phyloP scores from a whole-genome alignment of 1,284 basidiomycete genomes.

The Cystobasidiaceae sp. region DNA sequence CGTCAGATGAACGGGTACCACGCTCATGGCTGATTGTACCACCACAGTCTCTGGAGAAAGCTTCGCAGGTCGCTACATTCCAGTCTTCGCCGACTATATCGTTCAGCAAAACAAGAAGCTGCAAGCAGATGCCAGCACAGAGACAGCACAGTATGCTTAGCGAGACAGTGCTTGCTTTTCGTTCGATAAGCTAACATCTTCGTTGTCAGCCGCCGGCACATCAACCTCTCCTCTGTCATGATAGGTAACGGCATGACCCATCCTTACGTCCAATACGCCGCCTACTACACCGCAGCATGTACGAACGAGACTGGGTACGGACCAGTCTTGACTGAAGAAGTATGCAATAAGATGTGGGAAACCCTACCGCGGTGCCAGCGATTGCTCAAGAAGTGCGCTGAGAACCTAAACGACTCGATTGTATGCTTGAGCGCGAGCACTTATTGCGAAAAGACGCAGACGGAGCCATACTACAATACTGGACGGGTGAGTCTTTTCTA shows the following conservation, averaged over 20 bases:
- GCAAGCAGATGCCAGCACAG: neutral
- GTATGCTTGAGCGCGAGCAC: slow-evolving; percentile 35
- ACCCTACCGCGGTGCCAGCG: slow-evolving; percentile 35
- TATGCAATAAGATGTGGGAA: slow-evolving; percentile 34
- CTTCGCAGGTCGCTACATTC: slow-evolving; percentile 41
- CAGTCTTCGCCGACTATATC: slow-evolving; percentile 41
- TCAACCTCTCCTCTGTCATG: slow-evolving; percentile 37
- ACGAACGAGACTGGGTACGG: slow-evolving; percentile 37
- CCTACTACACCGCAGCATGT: slow-evolving; percentile 40
- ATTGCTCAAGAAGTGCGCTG: slow-evolving; percentile 37
- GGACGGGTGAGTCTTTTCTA: too few relatives aligned
- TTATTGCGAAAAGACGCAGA: slow-evolving; percentile 40
- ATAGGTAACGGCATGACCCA: slow-evolving; percentile 43
- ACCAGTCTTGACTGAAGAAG: slow-evolving; percentile 31
- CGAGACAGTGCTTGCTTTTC: too few relatives aligned
- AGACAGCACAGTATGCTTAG: neutral
- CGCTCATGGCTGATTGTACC: too few relatives aligned
- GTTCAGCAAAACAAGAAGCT: slow-evolving; percentile 34
- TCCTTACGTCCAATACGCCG: slow-evolving; percentile 39
- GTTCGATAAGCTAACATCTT: too few relatives aligned
- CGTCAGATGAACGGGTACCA: neutral
- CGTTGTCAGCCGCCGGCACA: slow-evolving; percentile 25
- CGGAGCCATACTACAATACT: slow-evolving; percentile 28
- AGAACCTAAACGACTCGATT: slow-evolving; percentile 31
- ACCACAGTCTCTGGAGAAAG: slow-evolving; percentile 9